Base-by-base conservation (phyloP, 139 green algal genomes). In the Chlorella sp. region DNA sequence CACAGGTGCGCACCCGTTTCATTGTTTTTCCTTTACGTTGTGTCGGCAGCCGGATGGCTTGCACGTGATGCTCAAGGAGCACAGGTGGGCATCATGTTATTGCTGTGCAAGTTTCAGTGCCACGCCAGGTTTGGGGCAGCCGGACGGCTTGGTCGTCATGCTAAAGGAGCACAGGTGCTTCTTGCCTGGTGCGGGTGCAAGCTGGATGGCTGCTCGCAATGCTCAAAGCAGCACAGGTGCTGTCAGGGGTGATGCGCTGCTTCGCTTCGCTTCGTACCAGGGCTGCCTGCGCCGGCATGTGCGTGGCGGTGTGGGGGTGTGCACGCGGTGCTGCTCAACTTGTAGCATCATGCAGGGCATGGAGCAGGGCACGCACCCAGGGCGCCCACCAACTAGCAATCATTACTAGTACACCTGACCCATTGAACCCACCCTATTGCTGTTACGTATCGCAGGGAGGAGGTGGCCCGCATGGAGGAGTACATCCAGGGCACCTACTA, bases 401-500 rank as follows among this genome's bases (percentile, higher is more conserved):
- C 38, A 17, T 9, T 40, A 3, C 38, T 34, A n/a, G 14, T 14
- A n/a, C 19, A 38, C 38, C 20, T 19, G 32, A n/a, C 20, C 36
- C 40, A 30, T 11, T 3, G 1, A 14, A 24, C 46, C 48, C 48
- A 28, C n/a, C 38, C 38, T 6, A 51, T 48, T 24, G 32, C n/a
- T 28, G 3, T 38, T 24, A 7, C 5, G n/a, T n/a, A n/a, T 32
- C 65, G 80, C 80, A 84, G 89, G 75, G 89, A 93, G 65, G 90
- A 93, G 58, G 89, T 93, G 26, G 87, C 84, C 24, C 70, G 89
- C 17, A 84, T 93, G 68, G 82, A 93, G 44, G 90, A 93, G 84
- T 93, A 93, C 81, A 93, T 93, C 62, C 87, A 92, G 82, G 90
- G 87, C 60, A 90, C 87, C 41, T 90, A 88, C 76, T 87, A 62